Percentiles rank a stretch among this genome's conserved stretches.
These are phyloP conservation scores for Coffea canephora DNA, from an alignment of 257 asterid species.

Conservation along the genomic window DNA sequence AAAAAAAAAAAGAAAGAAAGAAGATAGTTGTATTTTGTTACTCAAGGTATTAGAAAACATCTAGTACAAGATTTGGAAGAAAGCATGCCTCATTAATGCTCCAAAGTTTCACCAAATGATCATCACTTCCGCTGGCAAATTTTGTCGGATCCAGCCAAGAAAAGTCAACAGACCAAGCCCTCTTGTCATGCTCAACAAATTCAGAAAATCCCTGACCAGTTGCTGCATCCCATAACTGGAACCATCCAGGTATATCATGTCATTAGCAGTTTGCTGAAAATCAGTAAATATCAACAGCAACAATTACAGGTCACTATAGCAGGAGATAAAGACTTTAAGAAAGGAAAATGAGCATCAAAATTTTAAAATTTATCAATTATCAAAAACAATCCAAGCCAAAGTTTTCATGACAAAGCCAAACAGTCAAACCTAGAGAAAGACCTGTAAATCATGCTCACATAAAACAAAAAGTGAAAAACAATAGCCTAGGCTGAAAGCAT, in stretches of 20 bases:
- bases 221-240: conserved; percentile 93
- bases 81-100: conserved; percentile 71
- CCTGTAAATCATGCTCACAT: neutral
- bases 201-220: conserved; percentile 69
- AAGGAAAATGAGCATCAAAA: neutral
- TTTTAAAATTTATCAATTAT: neutral
- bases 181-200: conserved; percentile 64
- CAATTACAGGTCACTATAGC: conserved; percentile 1
- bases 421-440: neutral
- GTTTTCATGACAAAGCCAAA: neutral
- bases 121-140: conserved; percentile 93
- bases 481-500: neutral
- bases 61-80: conserved; percentile 23
- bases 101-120: conserved; percentile 87
- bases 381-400: neutral
- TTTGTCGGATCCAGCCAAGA: conserved; percentile 75
- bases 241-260: conserved; percentile 28
- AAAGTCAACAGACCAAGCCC: conserved; percentile 99
- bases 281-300: conserved; percentile 12
- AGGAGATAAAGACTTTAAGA: neutral
- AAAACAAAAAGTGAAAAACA: neutral
- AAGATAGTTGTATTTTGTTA: neutral
- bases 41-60: neutral
- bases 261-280: conserved; percentile 19
- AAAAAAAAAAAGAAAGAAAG: neutral